Percentiles rank a stretch among this genome's conserved stretches.
Evolutionary conservation across 106 monocot species (phyloP).

Genomic region (Dioscorea dumetorum): DNA sequence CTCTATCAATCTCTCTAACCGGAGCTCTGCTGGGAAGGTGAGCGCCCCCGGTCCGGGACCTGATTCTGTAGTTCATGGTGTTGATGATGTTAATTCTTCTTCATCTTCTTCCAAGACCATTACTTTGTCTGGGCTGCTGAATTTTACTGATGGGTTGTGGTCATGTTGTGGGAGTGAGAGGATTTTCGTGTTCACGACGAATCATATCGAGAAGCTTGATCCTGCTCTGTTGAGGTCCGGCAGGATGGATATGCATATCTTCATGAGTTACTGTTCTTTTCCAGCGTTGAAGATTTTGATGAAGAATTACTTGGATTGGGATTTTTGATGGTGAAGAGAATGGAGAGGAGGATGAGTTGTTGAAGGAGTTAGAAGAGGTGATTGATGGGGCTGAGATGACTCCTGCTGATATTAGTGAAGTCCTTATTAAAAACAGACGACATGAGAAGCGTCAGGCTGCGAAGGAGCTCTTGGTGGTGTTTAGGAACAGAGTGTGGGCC

Average conservation of each 20-base stretch:
- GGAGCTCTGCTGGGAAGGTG: background rate
- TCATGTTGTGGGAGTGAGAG: conserved; percentile 84
- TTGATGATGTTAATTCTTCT: too few species aligned
- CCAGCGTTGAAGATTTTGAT: conserved; percentile 60
- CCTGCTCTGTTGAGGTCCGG: conserved; percentile 68
- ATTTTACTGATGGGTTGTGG: conserved; percentile 85
- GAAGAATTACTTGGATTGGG: conserved; percentile 54
- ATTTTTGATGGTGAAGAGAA: conserved; percentile 8
- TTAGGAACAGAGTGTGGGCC: conserved; percentile 22
- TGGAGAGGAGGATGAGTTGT: conserved; percentile 4
- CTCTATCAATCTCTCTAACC: conserved; percentile 48
- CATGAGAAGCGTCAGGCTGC: conserved; percentile 30
- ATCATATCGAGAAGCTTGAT: conserved; percentile 67
- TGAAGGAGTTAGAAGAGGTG: conserved; percentile 40
- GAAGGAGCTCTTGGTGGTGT: conserved; percentile 27
- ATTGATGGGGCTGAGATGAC: conserved; percentile 55
- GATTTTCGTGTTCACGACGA: conserved; percentile 81
- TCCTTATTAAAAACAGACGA: conserved; percentile 66
- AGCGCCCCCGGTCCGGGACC: background rate
- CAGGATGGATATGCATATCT: conserved; percentile 87
- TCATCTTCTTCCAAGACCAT: conserved; percentile 12
- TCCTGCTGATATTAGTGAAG: conserved; percentile 79
- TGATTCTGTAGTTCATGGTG: too few species aligned
- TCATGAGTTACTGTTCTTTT: conserved; percentile 69
- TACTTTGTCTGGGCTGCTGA: conserved; percentile 72